A percentile compares a stretch with the other conserved stretches of the same genome.
Evolutionary conservation across 2,329 filamentous ascomycete species (phyloP).

Genomic region (Diaporthe citriasiana): DNA sequence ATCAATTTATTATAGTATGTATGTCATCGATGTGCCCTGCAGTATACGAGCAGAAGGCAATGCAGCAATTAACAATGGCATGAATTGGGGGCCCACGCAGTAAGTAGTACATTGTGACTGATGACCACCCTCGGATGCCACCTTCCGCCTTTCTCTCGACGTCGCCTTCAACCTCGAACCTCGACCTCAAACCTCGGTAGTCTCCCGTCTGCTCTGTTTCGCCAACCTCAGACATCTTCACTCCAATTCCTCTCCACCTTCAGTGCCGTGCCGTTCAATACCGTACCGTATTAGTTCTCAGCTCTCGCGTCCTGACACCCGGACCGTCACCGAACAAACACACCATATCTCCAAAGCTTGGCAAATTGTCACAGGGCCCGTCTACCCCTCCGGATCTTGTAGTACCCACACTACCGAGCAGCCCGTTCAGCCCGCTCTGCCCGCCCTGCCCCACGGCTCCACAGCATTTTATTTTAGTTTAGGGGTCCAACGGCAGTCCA

Average conservation of each 20-base stretch:
- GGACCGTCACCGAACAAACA: slow-evolving; percentile 21
- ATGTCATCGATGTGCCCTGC: neutral
- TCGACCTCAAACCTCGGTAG: neutral
- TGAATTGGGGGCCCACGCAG: neutral
- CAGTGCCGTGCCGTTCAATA: neutral
- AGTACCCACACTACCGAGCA: neutral
- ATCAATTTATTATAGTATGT: neutral
- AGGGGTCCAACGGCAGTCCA: slow-evolving; percentile 27
- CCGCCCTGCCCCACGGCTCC: neutral
- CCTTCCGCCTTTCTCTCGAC: slow-evolving; percentile 31
- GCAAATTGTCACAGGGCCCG: slow-evolving; percentile 18
- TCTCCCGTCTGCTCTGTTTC: neutral
- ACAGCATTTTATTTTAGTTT: slow-evolving; percentile 23
- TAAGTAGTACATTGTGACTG: neutral
- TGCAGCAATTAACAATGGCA: neutral
- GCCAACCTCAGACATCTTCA: neutral
- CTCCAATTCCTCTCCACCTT: neutral
- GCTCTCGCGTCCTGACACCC: slow-evolving; percentile 6
- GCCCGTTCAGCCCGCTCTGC: neutral
- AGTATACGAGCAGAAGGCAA: neutral
- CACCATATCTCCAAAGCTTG: slow-evolving; percentile 1
- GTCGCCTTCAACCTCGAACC: neutral
- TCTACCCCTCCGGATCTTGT: slow-evolving; percentile 1
- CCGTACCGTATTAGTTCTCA: neutral
- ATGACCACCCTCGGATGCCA: slow-evolving; percentile 28